These are phyloP conservation scores for Gryganskiella cystojenkinii DNA, from an alignment of 192 early-diverging fungal genomes.

Conservation along the genomic window DNA sequence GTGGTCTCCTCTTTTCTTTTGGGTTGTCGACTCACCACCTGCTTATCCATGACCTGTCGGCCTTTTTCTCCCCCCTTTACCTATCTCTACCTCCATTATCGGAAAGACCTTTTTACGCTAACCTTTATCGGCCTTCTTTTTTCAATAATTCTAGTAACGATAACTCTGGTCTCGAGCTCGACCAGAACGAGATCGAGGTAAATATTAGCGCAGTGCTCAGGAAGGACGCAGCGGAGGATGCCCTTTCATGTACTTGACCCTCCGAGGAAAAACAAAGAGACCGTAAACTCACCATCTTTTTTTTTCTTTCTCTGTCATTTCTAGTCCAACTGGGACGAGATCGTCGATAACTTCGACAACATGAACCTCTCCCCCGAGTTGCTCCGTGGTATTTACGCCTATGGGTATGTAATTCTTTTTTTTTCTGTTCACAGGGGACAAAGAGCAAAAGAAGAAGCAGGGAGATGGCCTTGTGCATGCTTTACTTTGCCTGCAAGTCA, in stretches of 20 bases:
- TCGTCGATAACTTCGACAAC: constrained; percentile 96
- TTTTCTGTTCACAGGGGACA: no score
- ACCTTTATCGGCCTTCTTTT: not conserved
- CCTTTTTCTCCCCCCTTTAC: no score
- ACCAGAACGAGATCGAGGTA: constrained; percentile 56
- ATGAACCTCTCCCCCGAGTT: constrained; percentile 92
- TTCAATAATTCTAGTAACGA: constrained; percentile 23
- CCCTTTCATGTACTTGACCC: not conserved
- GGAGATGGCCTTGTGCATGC: not conserved
- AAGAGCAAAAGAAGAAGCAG: not conserved
- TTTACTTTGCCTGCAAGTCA: not conserved
- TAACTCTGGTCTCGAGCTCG: constrained; percentile 40
- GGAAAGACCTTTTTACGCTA: not conserved
- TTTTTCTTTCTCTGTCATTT: not conserved
- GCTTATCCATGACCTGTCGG: no score
- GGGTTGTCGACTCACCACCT: no score
- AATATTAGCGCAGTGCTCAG: no score
- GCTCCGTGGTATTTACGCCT: constrained; percentile 98
- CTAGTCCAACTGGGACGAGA: constrained; percentile 95
- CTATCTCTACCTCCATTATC: not conserved
- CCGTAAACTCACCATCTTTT: not conserved
- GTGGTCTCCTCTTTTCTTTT: no score
- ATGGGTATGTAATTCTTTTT: constrained; percentile 76
- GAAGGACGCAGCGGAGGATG: not conserved
- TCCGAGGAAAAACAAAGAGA: not conserved